A percentile compares a stretch with the other conserved stretches of the same genome.
phyloP scores from a whole-genome alignment of 805 yeast species.

The Cephaloascus albidus region DNA sequence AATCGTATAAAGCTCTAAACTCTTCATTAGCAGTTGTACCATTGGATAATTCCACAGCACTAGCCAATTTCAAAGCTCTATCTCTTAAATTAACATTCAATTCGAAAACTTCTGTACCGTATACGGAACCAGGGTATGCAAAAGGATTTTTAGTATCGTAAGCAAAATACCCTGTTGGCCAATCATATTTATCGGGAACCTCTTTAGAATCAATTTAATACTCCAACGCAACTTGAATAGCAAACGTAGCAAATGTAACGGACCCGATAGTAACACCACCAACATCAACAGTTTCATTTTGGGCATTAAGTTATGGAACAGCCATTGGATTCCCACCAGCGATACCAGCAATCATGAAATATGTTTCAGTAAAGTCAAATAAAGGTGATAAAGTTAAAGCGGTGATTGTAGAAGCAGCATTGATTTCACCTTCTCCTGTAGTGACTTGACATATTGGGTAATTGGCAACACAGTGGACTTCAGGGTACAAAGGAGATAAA shows the following conservation, averaged over 20 bases:
- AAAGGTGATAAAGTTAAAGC: slow-evolving; percentile 31
- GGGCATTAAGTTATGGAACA: too few species aligned
- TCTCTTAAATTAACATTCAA: slow-evolving; percentile 50
- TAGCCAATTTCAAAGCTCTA: slow-evolving; percentile 45
- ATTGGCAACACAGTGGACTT: slow-evolving; percentile 44
- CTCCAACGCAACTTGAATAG: slow-evolving; percentile 52
- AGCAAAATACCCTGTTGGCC: slow-evolving; percentile 54
- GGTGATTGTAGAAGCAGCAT: background rate
- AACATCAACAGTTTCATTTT: background rate
- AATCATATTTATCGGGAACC: slow-evolving; percentile 31
- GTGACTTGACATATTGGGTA: slow-evolving; percentile 43
- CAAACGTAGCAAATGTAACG: slow-evolving; percentile 50
- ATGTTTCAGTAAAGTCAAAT: slow-evolving; percentile 51
- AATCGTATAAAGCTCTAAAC: slow-evolving; percentile 38
- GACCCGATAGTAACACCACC: slow-evolving; percentile 44
- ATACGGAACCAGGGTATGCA: slow-evolving; percentile 42
- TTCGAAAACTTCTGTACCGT: slow-evolving; percentile 61
- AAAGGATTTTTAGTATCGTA: slow-evolving; percentile 41
- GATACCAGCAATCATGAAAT: slow-evolving; percentile 57
- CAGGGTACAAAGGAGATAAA: slow-evolving; percentile 49
- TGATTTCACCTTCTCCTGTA: background rate
- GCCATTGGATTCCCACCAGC: slow-evolving; percentile 59
- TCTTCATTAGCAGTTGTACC: slow-evolving; percentile 35
- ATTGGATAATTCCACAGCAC: slow-evolving; percentile 28
- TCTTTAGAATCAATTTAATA: slow-evolving; percentile 48